Evolutionary conservation across 2,329 filamentous ascomycete species (phyloP), one percentile per base, ranked within the genome.

Genomic region (Pyrenochaeta sp.): DNA sequence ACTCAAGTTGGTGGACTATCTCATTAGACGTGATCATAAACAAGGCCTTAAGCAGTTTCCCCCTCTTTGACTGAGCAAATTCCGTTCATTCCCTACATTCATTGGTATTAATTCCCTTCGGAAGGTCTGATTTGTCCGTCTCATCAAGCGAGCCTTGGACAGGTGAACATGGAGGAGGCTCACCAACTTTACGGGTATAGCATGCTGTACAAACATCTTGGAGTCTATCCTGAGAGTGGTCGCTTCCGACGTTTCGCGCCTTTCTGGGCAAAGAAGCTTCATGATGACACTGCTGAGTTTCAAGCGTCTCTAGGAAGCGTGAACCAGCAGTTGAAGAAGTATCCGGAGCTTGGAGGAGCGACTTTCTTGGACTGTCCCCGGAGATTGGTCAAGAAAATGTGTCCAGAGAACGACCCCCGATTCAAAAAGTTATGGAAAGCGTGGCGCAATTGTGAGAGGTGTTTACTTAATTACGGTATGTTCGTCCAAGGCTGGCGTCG

Each of bases 201-300:
- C 7, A 7, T 21, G 2, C 41, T 51, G 27, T 48, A 47, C 15
- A 19, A 40, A 10, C 20, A 47, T 18, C 41, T 48, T 15, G 40
- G 38, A 9, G 10, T 13, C 2, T 30, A 32, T 32, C 43, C 48
- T 3, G 48, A 44, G 20, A 4, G 38, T 7, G 43, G 26, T 3
- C 24, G 22, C 4, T 51, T 51, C 23, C 48, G 39, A 5, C 28
- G 38, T 5, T 41, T 47, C 17, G 40, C 17, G 20, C 18, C 10
- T 2, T 37, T 23, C 9, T 47, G 35, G 43, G 39, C 48, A 7
- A 47, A 48, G 34, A 51, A 37, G 13, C 28, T 47, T 7, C 28
- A 47, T 23, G 48, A 51, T 29, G 48, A 48, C 26, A 44, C 35
- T 5, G 22, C 24, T n/a, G 43, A 47, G 13, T 21, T 51, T 14